phyloP scores from a whole-genome alignment of 2,329 filamentous ascomycete genomes.

The Colletotrichum higginsianum region DNA sequence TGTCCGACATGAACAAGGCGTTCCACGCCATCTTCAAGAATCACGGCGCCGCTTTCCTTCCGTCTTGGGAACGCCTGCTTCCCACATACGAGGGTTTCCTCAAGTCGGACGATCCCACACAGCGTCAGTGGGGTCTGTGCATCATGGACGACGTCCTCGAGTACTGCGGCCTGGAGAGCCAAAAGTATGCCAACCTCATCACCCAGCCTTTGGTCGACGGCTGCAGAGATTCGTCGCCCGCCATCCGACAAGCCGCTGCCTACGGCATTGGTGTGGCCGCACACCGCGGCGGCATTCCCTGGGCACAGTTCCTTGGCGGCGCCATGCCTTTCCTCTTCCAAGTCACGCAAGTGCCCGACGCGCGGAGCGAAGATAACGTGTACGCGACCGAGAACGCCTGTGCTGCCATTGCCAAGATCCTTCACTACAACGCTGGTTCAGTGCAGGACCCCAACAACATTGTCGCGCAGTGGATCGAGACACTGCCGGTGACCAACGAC shows the following conservation, averaged over 20 bases:
- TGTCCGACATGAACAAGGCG: conserved; percentile 99
- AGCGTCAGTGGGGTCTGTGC: conserved; percentile 98
- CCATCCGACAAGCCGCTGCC: conserved; percentile 94
- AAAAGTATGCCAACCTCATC: conserved; percentile 88
- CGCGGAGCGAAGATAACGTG: conserved; percentile 91
- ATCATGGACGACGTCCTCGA: conserved; percentile 99
- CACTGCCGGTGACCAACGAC: conserved; percentile 92
- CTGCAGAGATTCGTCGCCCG: conserved; percentile 87
- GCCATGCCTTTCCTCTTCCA: conserved; percentile 88
- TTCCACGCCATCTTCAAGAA: conserved; percentile 99
- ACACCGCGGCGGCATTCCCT: conserved; percentile 88
- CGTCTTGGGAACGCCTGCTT: conserved; percentile 88
- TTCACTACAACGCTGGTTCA: conserved; percentile 88
- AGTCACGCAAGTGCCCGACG: conserved; percentile 84
- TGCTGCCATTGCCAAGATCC: conserved; percentile 95
- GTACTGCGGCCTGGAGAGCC: conserved; percentile 92
- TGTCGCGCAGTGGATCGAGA: conserved; percentile 89
- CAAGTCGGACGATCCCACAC: conserved; percentile 84
- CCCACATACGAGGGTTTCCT: conserved; percentile 90
- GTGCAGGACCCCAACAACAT: conserved; percentile 84
- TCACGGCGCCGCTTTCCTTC: conserved; percentile 87
- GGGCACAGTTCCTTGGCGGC: conserved; percentile 88
- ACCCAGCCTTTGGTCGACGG: conserved; percentile 89
- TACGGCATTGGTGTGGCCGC: conserved; percentile 97
- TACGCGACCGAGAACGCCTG: conserved; percentile 99